Conservation (phyloP, 805 yeast genomes). For the Wickerhamomyces bisporus region DNA sequence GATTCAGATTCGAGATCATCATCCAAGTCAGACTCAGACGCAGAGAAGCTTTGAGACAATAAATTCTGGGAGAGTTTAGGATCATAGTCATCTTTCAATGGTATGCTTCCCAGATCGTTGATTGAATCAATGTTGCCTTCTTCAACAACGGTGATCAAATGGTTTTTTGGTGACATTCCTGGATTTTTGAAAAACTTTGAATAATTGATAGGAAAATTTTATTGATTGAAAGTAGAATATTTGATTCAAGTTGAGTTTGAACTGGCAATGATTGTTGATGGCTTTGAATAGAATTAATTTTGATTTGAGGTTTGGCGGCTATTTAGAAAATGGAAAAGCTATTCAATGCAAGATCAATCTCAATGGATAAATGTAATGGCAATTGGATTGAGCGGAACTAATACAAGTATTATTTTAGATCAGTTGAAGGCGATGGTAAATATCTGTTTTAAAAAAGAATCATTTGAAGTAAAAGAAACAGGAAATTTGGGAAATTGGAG, state of each 20-base stretch:
- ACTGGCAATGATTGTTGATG: background rate
- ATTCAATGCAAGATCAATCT: background rate
- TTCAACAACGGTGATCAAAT: constrained; percentile 4
- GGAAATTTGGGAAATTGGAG: no score
- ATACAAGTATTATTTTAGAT: no score
- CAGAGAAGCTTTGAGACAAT: constrained; percentile 17
- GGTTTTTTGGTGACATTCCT: constrained; percentile 9
- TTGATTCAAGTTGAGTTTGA: no score
- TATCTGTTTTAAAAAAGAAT: no score
- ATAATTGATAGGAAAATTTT: no score
- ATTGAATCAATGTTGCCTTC: background rate
- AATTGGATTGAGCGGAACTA: no score
- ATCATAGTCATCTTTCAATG: constrained; percentile 3
- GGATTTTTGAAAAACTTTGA: background rate
- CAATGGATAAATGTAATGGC: background rate
- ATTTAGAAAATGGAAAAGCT: background rate
- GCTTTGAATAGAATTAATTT: no score
- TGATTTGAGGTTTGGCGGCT: background rate
- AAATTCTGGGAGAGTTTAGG: constrained; percentile 12
- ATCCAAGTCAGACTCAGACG: constrained; percentile 20
- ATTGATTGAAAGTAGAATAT: background rate
- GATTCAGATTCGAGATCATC: constrained; percentile 14
- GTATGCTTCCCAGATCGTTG: background rate
- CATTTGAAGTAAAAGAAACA: no score
- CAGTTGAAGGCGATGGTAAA: no score